Evolutionary conservation across 805 yeast genomes (phyloP).

Genomic region (Saccharomycopsis olivae): DNA sequence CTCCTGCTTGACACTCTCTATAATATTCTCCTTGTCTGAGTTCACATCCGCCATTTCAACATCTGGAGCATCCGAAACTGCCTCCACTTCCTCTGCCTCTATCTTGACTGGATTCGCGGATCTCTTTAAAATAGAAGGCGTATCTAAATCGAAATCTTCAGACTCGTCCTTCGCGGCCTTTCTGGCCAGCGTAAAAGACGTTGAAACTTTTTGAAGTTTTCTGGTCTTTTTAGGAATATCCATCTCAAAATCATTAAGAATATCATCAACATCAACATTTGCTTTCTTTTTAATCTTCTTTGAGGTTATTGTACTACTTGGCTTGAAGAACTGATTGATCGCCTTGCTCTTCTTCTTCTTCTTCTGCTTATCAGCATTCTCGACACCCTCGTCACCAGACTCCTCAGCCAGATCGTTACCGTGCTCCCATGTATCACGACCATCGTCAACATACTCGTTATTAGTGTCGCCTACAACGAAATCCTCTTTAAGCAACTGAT

Average conservation of each 20-base stretch:
- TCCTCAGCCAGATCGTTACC: slow-evolving; percentile 91
- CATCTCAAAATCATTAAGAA: slow-evolving; percentile 45
- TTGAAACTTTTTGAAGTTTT: slow-evolving; percentile 14
- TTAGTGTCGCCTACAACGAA: slow-evolving; percentile 93
- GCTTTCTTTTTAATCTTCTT: slow-evolving; percentile 23
- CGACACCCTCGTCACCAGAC: slow-evolving; percentile 21
- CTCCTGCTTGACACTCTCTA: neutral
- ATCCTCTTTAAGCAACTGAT: slow-evolving; percentile 77
- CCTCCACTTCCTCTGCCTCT: neutral
- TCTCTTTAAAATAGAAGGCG: slow-evolving; percentile 4
- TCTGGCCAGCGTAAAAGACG: neutral
- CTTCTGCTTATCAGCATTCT: slow-evolving; percentile 22
- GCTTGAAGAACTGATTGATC: slow-evolving; percentile 44
- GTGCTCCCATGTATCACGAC: slow-evolving; percentile 30
- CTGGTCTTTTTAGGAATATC: slow-evolving; percentile 16
- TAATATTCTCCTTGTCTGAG: neutral
- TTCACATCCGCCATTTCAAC: neutral
- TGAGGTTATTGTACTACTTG: slow-evolving; percentile 21
- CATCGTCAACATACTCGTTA: slow-evolving; percentile 88
- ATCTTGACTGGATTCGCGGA: neutral
- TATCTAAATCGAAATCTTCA: slow-evolving; percentile 9
- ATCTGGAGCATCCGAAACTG: neutral
- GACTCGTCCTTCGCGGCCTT: slow-evolving; percentile 12
- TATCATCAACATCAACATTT: slow-evolving; percentile 55
- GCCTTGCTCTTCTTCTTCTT: slow-evolving; percentile 21